Base-by-base conservation (phyloP, 306 rosid species). In the Clitoria ternatea region DNA sequence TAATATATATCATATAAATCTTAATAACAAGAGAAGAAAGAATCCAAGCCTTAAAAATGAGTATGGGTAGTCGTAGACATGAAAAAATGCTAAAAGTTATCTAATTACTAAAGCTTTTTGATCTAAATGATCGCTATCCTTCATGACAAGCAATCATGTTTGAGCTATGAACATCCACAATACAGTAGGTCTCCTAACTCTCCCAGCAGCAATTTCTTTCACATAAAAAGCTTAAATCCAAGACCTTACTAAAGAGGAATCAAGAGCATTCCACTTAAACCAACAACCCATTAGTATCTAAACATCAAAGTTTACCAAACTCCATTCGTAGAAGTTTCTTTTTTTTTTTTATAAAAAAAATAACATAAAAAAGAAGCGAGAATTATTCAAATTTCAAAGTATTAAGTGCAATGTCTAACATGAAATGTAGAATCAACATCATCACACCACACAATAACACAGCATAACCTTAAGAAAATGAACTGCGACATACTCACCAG, bases 401-500 rank as follows among this genome's bases (percentile, higher is more conserved):
- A n/a, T n/a, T n/a, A n/a, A n/a, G n/a, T n/a, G n/a, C n/a, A n/a
- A n/a, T n/a, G n/a, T n/a, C n/a, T n/a, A n/a, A n/a, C n/a, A 39
- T 29, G 12, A 13, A 55, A 37, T 8, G 13, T 37, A n/a, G n/a
- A 37, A 29, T 26, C 39, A 36, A n/a, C 2, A 15, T n/a, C 14
- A n/a, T 24, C 43, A 50, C 35, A 52, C 14, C 24, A 23, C 27
- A 7, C n/a, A 48, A 30, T 26, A 23, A 53, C 42, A 37, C 37
- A 37, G 40, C n/a, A n/a, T n/a, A n/a, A n/a, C n/a, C n/a, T n/a
- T n/a, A n/a, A n/a, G n/a, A n/a, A n/a, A n/a, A n/a, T n/a, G n/a
- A n/a, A n/a, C n/a, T 20, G 60, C 74, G 77, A 73, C 44, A 74
- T 39, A 7, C 85, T 87, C 72, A 94, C 99, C 89, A 91, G 52